Evolutionary conservation across 805 yeast genomes (phyloP), one percentile per base, ranked within the genome.

Genomic region (Peterozyma xylosa): DNA sequence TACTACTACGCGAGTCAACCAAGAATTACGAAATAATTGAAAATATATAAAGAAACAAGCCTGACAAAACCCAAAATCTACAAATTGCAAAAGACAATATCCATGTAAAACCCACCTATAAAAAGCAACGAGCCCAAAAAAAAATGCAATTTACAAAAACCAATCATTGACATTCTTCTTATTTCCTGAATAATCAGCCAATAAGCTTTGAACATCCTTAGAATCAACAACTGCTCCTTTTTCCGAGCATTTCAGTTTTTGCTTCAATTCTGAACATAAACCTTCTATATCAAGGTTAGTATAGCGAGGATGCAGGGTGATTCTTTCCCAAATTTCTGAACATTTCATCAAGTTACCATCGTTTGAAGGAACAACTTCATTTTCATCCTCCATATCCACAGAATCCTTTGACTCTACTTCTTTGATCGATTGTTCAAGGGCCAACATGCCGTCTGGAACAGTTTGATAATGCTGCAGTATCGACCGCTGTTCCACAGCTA

Each of bases 241-340:
- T 57, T 91, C 97, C 11, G 95, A 83, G 68, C 99, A 93, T 64
- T 88, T 89, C 10, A 98, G 99, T 73, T 91, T 93, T 34, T 81
- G 64, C 64, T 91, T 86, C 58, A 93, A 73, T 66, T 93, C 99
- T 37, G 67, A 59, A 72, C 99, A 93, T 59, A 93, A 73, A 2
- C 96, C 95, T 58, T 91, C 97, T 51, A 93, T 90, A 62, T 93
- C 99, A 42, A 93, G 71, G 47, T 90, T 96, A 5, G 93, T 80
- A 62, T 90, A 93, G 58, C 84, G 79, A 32, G 99, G 98, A 70
- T 93, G 98, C 17, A 93, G 64, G 2, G 96, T 86, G 34, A 93
- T 84, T 57, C 98, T 76, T 62, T 91, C 98, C 99, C 99, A 93
- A 13, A 91, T 83, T 53, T 89, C 96, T 0, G 95, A 78, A 63